Evolutionary conservation across 2,329 filamentous ascomycete species (phyloP).

Genomic region (Akanthomyces muscarius): DNA sequence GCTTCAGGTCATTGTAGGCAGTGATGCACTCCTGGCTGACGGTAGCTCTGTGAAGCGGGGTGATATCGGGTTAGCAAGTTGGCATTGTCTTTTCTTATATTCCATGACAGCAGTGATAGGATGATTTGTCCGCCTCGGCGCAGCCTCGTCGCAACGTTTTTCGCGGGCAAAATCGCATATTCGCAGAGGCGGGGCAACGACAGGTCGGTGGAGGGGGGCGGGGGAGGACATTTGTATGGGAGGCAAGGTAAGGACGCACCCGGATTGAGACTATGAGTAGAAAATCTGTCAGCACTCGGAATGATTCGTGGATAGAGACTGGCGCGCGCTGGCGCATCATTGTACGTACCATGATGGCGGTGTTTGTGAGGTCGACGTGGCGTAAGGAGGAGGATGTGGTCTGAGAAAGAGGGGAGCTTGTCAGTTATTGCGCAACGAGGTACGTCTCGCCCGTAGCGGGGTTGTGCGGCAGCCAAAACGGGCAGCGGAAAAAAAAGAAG

Average conservation of each 20-base stretch:
- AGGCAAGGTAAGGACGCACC: constrained; percentile 46
- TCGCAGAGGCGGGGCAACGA: constrained; percentile 9
- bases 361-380: constrained; percentile 6
- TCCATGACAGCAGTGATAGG: background rate
- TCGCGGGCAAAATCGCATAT: constrained; percentile 8
- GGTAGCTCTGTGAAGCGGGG: constrained; percentile 53
- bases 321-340: constrained; percentile 5
- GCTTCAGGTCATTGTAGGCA: constrained; percentile 78
- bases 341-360: constrained; percentile 15
- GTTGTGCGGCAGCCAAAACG: background rate
- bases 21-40: constrained; percentile 68
- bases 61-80: background rate
- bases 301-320: background rate
- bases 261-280: constrained; percentile 58
- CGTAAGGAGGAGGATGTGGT: constrained; percentile 4
- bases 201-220: constrained; percentile 15
- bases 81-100: background rate
- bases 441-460: constrained; percentile 12
- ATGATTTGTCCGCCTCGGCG: background rate
- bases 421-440: constrained; percentile 13
- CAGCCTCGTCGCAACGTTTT: background rate
- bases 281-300: background rate
- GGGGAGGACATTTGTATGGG: constrained; percentile 13
- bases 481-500: background rate
- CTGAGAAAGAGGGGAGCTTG: constrained; percentile 16